Conservation (phyloP, 768 basidiomycete genomes). For the Tremella yokohamensis region DNA sequence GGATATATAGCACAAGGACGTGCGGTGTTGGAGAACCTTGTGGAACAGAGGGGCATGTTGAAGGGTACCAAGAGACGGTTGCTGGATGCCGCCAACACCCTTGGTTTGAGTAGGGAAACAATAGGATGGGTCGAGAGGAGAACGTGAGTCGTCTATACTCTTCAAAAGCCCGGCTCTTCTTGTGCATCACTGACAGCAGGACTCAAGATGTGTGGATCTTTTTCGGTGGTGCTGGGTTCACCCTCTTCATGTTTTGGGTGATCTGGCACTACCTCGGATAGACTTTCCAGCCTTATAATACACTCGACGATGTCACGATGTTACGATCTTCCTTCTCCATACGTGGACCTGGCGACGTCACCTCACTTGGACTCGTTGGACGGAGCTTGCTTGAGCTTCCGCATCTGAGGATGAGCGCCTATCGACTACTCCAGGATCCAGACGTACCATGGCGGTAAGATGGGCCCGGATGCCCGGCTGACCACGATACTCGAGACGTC, state of each 20-base stretch:
- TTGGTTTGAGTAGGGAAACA: constrained; percentile 88
- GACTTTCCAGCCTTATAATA: constrained; percentile 9
- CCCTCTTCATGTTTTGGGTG: constrained; percentile 87
- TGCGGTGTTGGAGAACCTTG: constrained; percentile 83
- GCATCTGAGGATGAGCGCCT: constrained; percentile 14
- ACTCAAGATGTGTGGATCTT: constrained; percentile 96
- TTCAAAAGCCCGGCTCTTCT: too few relatives aligned
- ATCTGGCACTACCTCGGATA: constrained; percentile 85
- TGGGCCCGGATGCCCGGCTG: constrained; percentile 24
- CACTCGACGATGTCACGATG: background rate
- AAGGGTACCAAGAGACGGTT: constrained; percentile 84
- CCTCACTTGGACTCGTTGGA: background rate
- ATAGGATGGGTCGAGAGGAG: constrained; percentile 96
- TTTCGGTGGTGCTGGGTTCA: constrained; percentile 73
- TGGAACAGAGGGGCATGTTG: constrained; percentile 86
- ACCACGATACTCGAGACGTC: constrained; percentile 25
- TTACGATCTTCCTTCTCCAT: background rate
- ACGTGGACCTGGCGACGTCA: too few relatives aligned
- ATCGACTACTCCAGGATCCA: background rate
- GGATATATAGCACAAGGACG: constrained; percentile 88
- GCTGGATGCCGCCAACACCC: constrained; percentile 84
- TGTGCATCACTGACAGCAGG: constrained; percentile 53
- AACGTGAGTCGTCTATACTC: constrained; percentile 60
- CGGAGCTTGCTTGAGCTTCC: constrained; percentile 20
- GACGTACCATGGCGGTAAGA: constrained; percentile 28